Conservation (phyloP, 495 filamentous ascomycete genomes). For the Extremus antarcticus region DNA sequence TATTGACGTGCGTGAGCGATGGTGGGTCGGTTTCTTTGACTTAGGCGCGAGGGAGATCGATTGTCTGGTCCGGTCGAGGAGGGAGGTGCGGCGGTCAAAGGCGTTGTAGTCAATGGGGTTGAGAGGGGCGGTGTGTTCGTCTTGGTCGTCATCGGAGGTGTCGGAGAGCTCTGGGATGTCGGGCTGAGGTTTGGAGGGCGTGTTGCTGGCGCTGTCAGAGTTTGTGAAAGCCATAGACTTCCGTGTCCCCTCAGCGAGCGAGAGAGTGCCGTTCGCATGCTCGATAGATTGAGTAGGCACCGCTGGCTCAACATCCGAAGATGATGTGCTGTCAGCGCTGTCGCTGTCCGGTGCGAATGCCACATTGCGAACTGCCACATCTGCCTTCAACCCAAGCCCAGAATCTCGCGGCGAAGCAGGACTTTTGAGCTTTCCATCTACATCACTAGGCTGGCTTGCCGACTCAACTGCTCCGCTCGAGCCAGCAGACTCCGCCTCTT, state of each 20-base stretch:
- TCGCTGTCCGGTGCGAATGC: not conserved
- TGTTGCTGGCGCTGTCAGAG: constrained; percentile 7
- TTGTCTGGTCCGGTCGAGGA: constrained; percentile 67
- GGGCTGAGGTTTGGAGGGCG: constrained; percentile 6
- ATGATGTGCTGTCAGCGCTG: not conserved
- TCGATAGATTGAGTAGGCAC: not conserved
- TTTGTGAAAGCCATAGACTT: constrained; percentile 32
- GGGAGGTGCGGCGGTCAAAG: constrained; percentile 18
- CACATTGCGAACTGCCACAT: not conserved
- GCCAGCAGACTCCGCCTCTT: not conserved
- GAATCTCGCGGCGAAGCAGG: not conserved
- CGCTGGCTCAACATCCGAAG: not conserved
- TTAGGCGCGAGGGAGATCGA: constrained; percentile 56
- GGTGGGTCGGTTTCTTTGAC: constrained; percentile 24
- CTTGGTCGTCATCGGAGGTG: not conserved
- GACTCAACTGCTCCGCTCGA: not conserved
- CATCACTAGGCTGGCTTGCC: not conserved
- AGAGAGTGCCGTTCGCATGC: constrained; percentile 15
- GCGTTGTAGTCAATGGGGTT: not conserved
- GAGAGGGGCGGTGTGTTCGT: not conserved
- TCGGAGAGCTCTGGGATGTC: not conserved
- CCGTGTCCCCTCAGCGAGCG: constrained; percentile 35
- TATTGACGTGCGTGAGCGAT: constrained; percentile 35
- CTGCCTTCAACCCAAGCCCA: not conserved
- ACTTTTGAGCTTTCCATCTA: not conserved